phyloP scores from a whole-genome alignment of 1,139 yeast genomes.

The Yueomyces sp. region DNA sequence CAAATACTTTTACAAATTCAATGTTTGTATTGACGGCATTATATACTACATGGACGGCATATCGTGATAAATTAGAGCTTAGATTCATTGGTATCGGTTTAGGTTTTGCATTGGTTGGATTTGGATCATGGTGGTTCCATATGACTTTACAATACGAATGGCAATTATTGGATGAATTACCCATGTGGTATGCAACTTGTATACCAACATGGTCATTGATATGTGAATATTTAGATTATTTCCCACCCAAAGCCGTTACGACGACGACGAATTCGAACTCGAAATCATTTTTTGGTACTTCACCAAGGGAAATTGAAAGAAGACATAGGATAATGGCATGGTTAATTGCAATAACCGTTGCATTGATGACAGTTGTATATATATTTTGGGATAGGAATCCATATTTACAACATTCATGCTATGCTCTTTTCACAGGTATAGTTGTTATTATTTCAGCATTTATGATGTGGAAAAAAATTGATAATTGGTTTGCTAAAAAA shows the following conservation, averaged over 20 bases:
- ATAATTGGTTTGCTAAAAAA: constrained; percentile 33
- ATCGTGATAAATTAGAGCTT: constrained; percentile 45
- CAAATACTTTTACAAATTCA: constrained; percentile 68
- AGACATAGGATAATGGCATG: constrained; percentile 26
- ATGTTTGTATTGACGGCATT: constrained; percentile 53
- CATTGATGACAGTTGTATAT: constrained; percentile 47
- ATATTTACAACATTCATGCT: constrained; percentile 67
- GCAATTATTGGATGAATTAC: constrained; percentile 84
- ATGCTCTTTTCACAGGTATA: constrained; percentile 40
- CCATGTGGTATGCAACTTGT: constrained; percentile 95
- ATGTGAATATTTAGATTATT: constrained; percentile 34
- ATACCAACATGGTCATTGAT: constrained; percentile 85
- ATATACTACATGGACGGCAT: constrained; percentile 51
- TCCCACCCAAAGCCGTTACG: constrained; percentile 18
- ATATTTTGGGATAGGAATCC: constrained; percentile 57
- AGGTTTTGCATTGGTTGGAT: constrained; percentile 82
- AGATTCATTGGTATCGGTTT: constrained; percentile 57
- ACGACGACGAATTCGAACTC: constrained; percentile 11
- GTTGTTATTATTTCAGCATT: constrained; percentile 42
- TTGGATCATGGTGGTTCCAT: constrained; percentile 89
- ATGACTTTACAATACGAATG: constrained; percentile 83
- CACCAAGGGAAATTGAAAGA: constrained; percentile 4
- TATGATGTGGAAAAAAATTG: constrained; percentile 40
- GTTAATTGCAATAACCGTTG: constrained; percentile 45
- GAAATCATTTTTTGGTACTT: constrained; percentile 9